Conservation (phyloP, 2,329 filamentous ascomycete species). For the Plectosphaerella plurivora region DNA sequence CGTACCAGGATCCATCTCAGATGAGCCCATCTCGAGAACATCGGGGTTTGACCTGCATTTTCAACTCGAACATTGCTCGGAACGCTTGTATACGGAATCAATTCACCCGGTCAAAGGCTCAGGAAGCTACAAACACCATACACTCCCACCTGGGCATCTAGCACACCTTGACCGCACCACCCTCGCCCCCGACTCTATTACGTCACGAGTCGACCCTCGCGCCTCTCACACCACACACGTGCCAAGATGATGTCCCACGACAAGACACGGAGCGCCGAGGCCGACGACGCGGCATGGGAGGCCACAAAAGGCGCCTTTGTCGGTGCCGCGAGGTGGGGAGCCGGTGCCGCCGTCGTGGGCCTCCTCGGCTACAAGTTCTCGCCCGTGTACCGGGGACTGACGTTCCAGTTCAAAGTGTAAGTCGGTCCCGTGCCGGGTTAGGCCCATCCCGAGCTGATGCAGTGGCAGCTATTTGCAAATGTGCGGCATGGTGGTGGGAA, state of each 20-base stretch:
- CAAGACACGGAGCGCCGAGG: slow-evolving; percentile 60
- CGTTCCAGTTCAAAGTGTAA: slow-evolving; percentile 74
- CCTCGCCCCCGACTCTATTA: neutral
- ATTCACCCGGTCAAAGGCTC: no score
- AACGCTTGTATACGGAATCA: neutral
- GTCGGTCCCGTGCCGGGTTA: slow-evolving; percentile 18
- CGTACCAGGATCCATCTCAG: neutral
- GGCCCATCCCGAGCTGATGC: slow-evolving; percentile 1
- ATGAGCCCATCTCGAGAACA: slow-evolving; percentile 1
- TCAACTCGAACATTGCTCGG: neutral
- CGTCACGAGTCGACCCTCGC: neutral
- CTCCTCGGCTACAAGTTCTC: slow-evolving; percentile 60
- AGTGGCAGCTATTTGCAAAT: slow-evolving; percentile 68
- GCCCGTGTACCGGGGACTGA: slow-evolving; percentile 68
- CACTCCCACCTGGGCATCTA: no score
- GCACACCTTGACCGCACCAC: no score
- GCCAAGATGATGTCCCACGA: slow-evolving; percentile 45
- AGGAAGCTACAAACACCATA: no score
- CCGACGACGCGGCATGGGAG: slow-evolving; percentile 66
- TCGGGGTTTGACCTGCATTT: neutral
- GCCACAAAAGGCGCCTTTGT: slow-evolving; percentile 61
- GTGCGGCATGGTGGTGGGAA: slow-evolving; percentile 78
- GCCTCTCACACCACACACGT: neutral
- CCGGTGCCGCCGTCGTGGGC: slow-evolving; percentile 57
- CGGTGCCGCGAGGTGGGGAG: slow-evolving; percentile 70